Evolutionary conservation across 371 early-diverging fungal species (phyloP).

Genomic region (Conidiobolus incongruus): DNA sequence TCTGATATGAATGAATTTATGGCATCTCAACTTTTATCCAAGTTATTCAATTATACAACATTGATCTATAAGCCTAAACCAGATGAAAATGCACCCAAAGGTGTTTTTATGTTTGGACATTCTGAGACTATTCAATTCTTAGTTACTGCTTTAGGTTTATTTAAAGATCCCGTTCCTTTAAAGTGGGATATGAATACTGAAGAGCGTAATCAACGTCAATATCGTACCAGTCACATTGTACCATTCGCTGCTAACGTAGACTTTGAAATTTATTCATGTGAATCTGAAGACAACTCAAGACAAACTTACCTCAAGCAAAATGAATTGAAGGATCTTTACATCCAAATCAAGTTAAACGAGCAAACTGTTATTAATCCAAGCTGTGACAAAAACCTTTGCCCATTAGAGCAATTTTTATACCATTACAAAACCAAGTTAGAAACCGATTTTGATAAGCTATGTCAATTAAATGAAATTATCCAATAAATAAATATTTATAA

Average conservation of each 20-base stretch:
- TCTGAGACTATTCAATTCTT: slow-evolving; percentile 13
- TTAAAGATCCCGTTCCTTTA: slow-evolving; percentile 3
- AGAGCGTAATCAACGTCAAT: neutral
- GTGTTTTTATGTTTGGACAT: slow-evolving; percentile 15
- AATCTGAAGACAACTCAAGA: no score
- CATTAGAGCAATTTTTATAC: no score
- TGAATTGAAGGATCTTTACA: no score
- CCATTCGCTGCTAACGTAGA: slow-evolving; percentile 6
- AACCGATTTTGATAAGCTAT: no score
- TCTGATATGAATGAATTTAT: slow-evolving; percentile 10
- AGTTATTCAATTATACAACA: slow-evolving; percentile 9
- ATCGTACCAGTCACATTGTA: neutral
- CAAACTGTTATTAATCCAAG: no score
- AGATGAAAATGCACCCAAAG: neutral
- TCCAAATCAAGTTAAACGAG: no score
- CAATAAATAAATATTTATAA: no score
- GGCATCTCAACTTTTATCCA: slow-evolving; percentile 11
- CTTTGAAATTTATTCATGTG: slow-evolving; percentile 6
- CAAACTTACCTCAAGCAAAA: neutral
- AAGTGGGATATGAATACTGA: neutral
- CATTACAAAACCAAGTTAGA: no score
- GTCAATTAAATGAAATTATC: no score
- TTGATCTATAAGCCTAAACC: slow-evolving; percentile 1
- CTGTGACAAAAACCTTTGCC: no score
- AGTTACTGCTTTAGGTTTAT: slow-evolving; percentile 3